Conservation (phyloP, 371 early-diverging fungal genomes). For the Mucor circinelloides region DNA sequence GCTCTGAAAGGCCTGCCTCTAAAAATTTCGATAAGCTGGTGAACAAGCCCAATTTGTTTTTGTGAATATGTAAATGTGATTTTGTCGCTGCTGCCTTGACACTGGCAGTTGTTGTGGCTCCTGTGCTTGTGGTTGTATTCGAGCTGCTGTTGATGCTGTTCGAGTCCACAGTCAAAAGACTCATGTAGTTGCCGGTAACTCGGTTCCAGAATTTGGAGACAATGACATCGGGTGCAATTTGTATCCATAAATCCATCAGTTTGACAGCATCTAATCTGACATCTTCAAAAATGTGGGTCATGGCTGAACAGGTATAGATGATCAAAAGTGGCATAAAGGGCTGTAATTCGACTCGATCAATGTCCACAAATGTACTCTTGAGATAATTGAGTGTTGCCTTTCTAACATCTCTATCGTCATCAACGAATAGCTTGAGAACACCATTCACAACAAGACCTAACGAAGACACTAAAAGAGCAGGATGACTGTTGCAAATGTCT, state of each 20-base stretch:
- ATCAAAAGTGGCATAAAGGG: conserved; percentile 80
- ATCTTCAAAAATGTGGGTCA: conserved; percentile 90
- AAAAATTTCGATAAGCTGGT: conserved; percentile 41
- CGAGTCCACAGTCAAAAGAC: conserved; percentile 43
- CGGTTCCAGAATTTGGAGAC: conserved; percentile 64
- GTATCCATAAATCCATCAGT: conserved; percentile 77
- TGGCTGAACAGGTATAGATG: conserved; percentile 83
- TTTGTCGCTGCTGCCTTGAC: conserved; percentile 45
- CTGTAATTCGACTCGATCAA: conserved; percentile 62
- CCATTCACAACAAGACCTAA: conserved; percentile 70
- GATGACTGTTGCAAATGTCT: conserved; percentile 67
- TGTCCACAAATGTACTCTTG: conserved; percentile 28
- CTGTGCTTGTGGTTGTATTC: conserved; percentile 2
- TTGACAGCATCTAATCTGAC: conserved; percentile 80
- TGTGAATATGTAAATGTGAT: conserved; percentile 49
- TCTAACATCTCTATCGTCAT: conserved; percentile 63
- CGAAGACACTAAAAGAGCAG: conserved; percentile 56
- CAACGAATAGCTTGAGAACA: conserved; percentile 60
- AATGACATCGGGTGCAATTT: conserved; percentile 61
- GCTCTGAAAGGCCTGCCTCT: conserved; percentile 44
- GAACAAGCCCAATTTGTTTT: conserved; percentile 44
- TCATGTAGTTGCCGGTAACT: conserved; percentile 50
- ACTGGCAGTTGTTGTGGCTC: conserved; percentile 17
- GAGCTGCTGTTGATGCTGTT: conserved; percentile 20
- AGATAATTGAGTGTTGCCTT: conserved; percentile 40